Evolutionary conservation across 1,284 basidiomycete species (phyloP).

Genomic region (Papiliotrema laurentii): DNA sequence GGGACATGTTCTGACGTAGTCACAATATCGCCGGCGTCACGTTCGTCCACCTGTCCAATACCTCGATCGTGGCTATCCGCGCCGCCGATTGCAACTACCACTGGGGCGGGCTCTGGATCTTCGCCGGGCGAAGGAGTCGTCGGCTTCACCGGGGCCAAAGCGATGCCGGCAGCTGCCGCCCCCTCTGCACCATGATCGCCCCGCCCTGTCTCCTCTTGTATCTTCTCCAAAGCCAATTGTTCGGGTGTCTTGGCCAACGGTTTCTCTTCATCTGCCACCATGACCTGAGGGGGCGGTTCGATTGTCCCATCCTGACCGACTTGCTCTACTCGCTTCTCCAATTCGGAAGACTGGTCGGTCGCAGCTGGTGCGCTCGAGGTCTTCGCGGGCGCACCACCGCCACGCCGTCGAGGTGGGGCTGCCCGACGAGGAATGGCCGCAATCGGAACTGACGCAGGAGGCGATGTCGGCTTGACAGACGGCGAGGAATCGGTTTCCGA

Average conservation of each 20-base stretch:
- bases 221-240: conserved; percentile 19
- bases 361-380: conserved; percentile 6
- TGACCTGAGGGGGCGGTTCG: conserved; percentile 38
- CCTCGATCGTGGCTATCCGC: conserved; percentile 15
- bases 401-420: conserved; percentile 32
- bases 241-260: conserved; percentile 31
- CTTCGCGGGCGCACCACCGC: conserved; percentile 8
- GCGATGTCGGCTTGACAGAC: conserved; percentile 4
- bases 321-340: conserved; percentile 17
- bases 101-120: conserved; percentile 1
- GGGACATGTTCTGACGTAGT: conserved; percentile 9
- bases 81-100: conserved; percentile 18
- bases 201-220: conserved; percentile 26
- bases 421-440: conserved; percentile 39
- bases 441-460: conserved; percentile 34
- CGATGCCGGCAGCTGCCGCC: conserved; percentile 41
- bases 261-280: conserved; percentile 34
- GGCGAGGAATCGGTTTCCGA: no score
- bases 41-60: conserved; percentile 5
- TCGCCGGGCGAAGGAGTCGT: not conserved
- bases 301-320: conserved; percentile 20
- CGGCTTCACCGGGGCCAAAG: conserved; percentile 18
- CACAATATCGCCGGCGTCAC: conserved; percentile 15
- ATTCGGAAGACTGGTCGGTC: conserved; percentile 12
- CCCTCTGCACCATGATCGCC: conserved; percentile 34